phyloP scores from a whole-genome alignment of 495 filamentous ascomycete species.

The Xylaria palmicola region DNA sequence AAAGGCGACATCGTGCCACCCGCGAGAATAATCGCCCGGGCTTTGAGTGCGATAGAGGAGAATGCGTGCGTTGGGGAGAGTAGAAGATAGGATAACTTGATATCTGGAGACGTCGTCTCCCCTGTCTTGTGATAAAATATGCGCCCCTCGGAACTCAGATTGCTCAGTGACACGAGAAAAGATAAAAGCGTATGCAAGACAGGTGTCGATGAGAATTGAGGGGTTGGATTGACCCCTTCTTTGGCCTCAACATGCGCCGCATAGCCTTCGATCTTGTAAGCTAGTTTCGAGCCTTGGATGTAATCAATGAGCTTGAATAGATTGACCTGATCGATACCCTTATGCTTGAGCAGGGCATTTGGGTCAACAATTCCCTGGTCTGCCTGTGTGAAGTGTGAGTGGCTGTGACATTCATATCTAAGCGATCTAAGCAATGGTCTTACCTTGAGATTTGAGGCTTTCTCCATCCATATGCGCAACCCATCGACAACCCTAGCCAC shows the following conservation, averaged over 20 bases:
- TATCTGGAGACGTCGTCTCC: slow-evolving; percentile 35
- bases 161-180: slow-evolving; percentile 81
- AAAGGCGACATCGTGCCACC: slow-evolving; percentile 99
- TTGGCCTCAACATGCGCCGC: slow-evolving; percentile 56
- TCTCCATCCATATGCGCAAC: slow-evolving; percentile 64
- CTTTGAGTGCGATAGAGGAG: slow-evolving; percentile 79
- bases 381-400: slow-evolving; percentile 24
- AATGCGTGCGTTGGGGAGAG: slow-evolving; percentile 95
- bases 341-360: slow-evolving; percentile 71
- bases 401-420: neutral
- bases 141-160: slow-evolving; percentile 81
- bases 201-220: slow-evolving; percentile 54
- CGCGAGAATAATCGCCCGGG: slow-evolving; percentile 84
- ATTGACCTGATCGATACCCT: slow-evolving; percentile 94
- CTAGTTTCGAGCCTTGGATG: slow-evolving; percentile 87
- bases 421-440: neutral
- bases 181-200: slow-evolving; percentile 80
- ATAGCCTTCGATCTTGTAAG: slow-evolving; percentile 92
- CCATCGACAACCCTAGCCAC: slow-evolving; percentile 77
- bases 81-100: slow-evolving; percentile 79
- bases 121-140: slow-evolving; percentile 71
- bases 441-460: slow-evolving; percentile 42
- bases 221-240: slow-evolving; percentile 23
- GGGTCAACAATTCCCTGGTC: slow-evolving; percentile 60
- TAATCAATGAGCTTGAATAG: slow-evolving; percentile 84